Base-by-base conservation (phyloP, 2,329 filamentous ascomycete genomes). In the Tolypocladium album region DNA sequence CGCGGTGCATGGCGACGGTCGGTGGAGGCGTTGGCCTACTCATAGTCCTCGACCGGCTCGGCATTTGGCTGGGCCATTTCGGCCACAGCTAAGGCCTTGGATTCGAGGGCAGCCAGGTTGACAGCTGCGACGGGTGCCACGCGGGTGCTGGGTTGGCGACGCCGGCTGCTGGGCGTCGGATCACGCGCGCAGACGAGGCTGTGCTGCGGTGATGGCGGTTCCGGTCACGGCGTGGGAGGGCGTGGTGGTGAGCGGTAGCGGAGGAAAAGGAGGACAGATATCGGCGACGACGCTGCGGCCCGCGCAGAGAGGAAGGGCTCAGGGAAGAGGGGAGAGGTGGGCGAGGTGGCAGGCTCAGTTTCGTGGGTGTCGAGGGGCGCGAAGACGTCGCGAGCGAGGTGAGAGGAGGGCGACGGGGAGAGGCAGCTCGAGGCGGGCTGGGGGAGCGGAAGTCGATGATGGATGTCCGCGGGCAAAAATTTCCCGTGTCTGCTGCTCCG, bases 31-130 rank as follows among this genome's bases (percentile, higher is more conserved):
- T 27, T 27, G 50, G 56, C 83, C 71, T 79, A 88, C 84, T 87
- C 85, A 73, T 87, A 87, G 67, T 87, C 84, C 73, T 86, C 84
- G 69, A 77, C 79, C 66, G 80, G 78, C 75, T 84, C 83, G 77
- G 80, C 80, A 79, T 76, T 82, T 75, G 83, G 83, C 82, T 85
- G 83, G 82, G 84, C 83, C 85, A 87, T 88, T 73, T 80, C 79
- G 82, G 83, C 84, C 82, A 81, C 83, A 82, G 82, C 84, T 80
- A 82, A 80, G 67, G 79, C 72, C 71, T 80, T 80, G 64, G 81
- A 76, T 76, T 84, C 81, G 74, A 87, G 79, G 77, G 82, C 81
- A 71, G 76, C 76, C 85, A 87, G 82, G 73, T 76, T 86, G 83
- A 76, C 63, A 60, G 56, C 47, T 58, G 57, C 27, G 56, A 59